These are phyloP conservation scores for Aspergillus hiratsukae DNA, from an alignment of 2,329 filamentous ascomycete species.

Conservation along the genomic window DNA sequence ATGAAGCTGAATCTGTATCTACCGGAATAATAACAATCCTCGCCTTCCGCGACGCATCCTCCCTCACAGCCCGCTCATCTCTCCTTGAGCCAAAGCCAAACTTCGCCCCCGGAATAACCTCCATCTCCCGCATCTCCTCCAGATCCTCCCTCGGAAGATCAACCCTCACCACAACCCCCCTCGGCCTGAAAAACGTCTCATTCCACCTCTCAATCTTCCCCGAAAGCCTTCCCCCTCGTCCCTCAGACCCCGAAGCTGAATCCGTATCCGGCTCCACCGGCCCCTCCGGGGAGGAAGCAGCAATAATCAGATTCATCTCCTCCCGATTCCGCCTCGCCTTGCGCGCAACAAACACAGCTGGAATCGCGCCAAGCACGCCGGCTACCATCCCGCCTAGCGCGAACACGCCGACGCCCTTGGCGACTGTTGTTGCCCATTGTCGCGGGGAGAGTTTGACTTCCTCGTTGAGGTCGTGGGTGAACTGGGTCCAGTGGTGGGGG, in stretches of 20 bases:
- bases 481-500: slow-evolving; percentile 20
- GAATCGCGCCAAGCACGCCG: slow-evolving; percentile 26
- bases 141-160: slow-evolving; percentile 27
- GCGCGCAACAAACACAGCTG: slow-evolving; percentile 21
- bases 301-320: slow-evolving; percentile 21
- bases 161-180: slow-evolving; percentile 26
- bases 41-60: slow-evolving; percentile 19
- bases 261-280: no score
- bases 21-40: slow-evolving; percentile 27
- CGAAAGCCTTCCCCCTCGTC: slow-evolving; percentile 6
- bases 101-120: background rate
- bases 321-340: slow-evolving; percentile 19
- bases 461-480: slow-evolving; percentile 24
- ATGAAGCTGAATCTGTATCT: background rate
- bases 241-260: background rate
- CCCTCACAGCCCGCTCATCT: slow-evolving; percentile 3
- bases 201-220: slow-evolving; percentile 26
- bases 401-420: slow-evolving; percentile 25
- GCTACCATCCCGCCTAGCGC: slow-evolving; percentile 29
- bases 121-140: slow-evolving; percentile 21
- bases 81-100: background rate
- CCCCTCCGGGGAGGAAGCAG: slow-evolving; percentile 16
- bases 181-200: slow-evolving; percentile 23
- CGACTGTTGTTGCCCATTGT: slow-evolving; percentile 28
- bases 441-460: slow-evolving; percentile 23